These are phyloP conservation scores for Pseudocercospora musae DNA, from an alignment of 2,329 filamentous ascomycete genomes.

Conservation along the genomic window DNA sequence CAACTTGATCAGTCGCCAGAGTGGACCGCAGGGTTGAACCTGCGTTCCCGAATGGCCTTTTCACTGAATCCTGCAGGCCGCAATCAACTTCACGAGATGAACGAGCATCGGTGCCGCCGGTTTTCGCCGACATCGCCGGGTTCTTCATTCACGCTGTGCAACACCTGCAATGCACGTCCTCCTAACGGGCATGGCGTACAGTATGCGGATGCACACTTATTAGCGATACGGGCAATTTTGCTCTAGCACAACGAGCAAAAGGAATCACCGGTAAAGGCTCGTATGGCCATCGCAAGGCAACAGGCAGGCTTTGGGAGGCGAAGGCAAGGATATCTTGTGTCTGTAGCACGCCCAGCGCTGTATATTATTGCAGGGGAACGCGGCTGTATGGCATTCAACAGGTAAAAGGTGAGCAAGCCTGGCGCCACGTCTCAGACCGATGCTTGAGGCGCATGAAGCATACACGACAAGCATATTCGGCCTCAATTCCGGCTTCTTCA, in stretches of 20 bases:
- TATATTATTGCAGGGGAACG: background rate
- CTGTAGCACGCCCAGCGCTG: background rate
- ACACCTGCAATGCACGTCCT: background rate
- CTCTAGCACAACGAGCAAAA: no score
- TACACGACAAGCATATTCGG: constrained; percentile 3
- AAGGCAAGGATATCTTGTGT: background rate
- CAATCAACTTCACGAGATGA: background rate
- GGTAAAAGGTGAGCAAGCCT: background rate
- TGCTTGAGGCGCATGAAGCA: constrained; percentile 1
- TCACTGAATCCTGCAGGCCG: background rate
- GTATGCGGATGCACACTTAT: no score
- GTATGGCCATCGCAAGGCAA: no score
- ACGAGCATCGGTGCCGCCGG: background rate
- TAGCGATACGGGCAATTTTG: no score
- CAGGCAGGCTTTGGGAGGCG: no score
- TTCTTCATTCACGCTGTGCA: background rate
- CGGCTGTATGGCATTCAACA: background rate
- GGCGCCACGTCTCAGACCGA: background rate
- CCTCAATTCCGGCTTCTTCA: background rate
- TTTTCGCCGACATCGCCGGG: background rate
- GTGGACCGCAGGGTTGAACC: constrained; percentile 1
- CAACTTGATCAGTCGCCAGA: constrained; percentile 22
- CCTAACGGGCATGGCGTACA: background rate
- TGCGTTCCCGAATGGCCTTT: background rate
- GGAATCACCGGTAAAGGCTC: no score